Percentiles rank a stretch among this genome's conserved stretches.
Evolutionary conservation across 78 protist species (phyloP).

Genomic region (Cavenderia fasciculata): DNA sequence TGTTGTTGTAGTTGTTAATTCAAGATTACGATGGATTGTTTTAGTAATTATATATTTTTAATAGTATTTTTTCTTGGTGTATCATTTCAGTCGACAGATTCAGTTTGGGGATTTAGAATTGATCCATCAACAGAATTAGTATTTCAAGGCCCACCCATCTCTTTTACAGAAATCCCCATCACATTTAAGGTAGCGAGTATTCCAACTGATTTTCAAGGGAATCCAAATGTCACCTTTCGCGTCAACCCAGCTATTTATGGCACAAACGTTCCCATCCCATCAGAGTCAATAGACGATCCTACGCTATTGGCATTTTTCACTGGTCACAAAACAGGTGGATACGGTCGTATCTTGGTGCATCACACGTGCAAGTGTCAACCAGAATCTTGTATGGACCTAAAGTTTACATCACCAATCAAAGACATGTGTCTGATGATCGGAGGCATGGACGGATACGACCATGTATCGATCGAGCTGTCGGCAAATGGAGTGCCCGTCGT

Average conservation of each 20-base stretch:
- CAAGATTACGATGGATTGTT: too few relatives aligned
- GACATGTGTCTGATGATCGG: slow-evolving; percentile 15
- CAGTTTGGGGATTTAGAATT: too few relatives aligned
- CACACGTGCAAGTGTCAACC: background rate
- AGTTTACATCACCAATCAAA: background rate
- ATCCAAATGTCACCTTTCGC: too few relatives aligned
- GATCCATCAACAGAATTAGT: too few relatives aligned
- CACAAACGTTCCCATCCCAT: background rate
- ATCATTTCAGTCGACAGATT: too few relatives aligned
- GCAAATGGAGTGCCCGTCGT: background rate
- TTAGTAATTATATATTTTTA: too few relatives aligned
- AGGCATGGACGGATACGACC: slow-evolving; percentile 17
- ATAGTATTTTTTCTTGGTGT: too few relatives aligned
- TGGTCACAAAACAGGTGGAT: background rate
- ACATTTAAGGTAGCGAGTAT: too few relatives aligned
- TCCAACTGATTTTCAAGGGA: too few relatives aligned
- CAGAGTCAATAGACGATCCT: background rate
- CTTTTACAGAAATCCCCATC: too few relatives aligned
- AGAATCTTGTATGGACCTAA: background rate
- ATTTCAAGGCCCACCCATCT: too few relatives aligned
- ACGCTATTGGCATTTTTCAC: background rate
- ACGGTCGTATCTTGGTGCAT: slow-evolving; percentile 19
- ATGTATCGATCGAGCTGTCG: background rate
- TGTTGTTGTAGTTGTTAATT: too few relatives aligned
- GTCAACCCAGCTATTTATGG: background rate